phyloP scores from a whole-genome alignment of 495 filamentous ascomycete genomes.

The Aspergillus taichungensis region DNA sequence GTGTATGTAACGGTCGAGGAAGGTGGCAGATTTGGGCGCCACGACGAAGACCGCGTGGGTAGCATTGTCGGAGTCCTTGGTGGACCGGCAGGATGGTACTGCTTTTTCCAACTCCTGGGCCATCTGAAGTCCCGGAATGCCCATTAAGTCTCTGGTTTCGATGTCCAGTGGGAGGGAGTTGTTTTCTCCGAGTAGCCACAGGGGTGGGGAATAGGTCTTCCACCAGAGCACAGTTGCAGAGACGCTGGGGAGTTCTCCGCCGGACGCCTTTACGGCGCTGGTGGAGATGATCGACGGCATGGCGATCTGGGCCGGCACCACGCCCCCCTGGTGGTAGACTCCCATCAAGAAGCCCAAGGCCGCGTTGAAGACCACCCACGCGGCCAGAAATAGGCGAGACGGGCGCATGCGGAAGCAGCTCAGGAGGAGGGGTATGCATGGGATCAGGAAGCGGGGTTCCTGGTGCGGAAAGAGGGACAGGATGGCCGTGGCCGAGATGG shows the following conservation, averaged over 20 bases:
- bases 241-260: conserved; percentile 36
- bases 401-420: conserved; percentile 67
- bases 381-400: conserved; percentile 49
- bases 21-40: conserved; percentile 61
- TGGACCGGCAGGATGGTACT: conserved; percentile 44
- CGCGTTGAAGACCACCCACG: conserved; percentile 81
- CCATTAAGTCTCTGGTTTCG: conserved; percentile 76
- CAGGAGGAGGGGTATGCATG: conserved; percentile 78
- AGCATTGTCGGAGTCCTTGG: neutral
- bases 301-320: conserved; percentile 69
- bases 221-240: conserved; percentile 75
- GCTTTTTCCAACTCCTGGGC: conserved; percentile 44
- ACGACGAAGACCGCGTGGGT: conserved; percentile 45
- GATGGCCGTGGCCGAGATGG: conserved; percentile 67
- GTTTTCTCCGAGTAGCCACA: conserved; percentile 79
- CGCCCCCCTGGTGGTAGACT: conserved; percentile 85
- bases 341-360: conserved; percentile 78
- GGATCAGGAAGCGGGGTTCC: conserved; percentile 89
- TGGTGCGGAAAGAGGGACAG: conserved; percentile 87
- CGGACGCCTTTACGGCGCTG: conserved; percentile 4
- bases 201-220: conserved; percentile 93
- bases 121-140: conserved; percentile 54
- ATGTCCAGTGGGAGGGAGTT: conserved; percentile 45
- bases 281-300: conserved; percentile 30
- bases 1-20: conserved; percentile 53